A percentile compares a stretch with the other conserved stretches of the same genome.
Conservation (phyloP, 2,329 filamentous ascomycete genomes). For the Didymella glomerata region DNA sequence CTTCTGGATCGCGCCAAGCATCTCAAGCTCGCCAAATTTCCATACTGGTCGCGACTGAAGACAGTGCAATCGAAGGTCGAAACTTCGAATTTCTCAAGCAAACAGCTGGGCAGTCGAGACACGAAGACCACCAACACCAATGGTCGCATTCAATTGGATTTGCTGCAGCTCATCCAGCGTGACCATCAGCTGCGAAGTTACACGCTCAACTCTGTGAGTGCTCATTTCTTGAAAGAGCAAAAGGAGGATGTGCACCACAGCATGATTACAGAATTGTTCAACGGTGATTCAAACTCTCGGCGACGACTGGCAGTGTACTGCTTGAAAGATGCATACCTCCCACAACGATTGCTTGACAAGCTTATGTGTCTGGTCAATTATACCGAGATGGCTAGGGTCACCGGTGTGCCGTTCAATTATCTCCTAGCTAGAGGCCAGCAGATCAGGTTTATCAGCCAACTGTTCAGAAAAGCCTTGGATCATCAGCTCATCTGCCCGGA, state of each 20-base stretch:
- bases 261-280: conserved; percentile 98
- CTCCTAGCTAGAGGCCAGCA: conserved; percentile 92
- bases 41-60: conserved; percentile 85
- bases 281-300: conserved; percentile 91
- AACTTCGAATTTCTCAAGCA: conserved; percentile 90
- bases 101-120: conserved; percentile 97
- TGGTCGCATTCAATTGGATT: conserved; percentile 88
- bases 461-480: conserved; percentile 93
- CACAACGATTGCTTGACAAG: conserved; percentile 95
- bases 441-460: conserved; percentile 95
- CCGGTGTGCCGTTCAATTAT: conserved; percentile 96
- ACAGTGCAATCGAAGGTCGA: conserved; percentile 75
- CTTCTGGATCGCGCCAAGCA: conserved; percentile 86
- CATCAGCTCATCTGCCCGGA: conserved; percentile 96
- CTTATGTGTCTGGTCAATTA: conserved; percentile 98
- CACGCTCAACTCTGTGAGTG: conserved; percentile 93
- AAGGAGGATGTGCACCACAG: conserved; percentile 99
- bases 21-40: conserved; percentile 80
- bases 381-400: conserved; percentile 99
- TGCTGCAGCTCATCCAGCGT: conserved; percentile 92
- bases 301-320: conserved; percentile 94
- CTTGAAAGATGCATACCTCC: conserved; percentile 95
- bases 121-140: conserved; percentile 95
- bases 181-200: conserved; percentile 97
- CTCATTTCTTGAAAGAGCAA: conserved; percentile 94